phyloP scores from a whole-genome alignment of 106 monocot species.

The Dendrobium catenatum region DNA sequence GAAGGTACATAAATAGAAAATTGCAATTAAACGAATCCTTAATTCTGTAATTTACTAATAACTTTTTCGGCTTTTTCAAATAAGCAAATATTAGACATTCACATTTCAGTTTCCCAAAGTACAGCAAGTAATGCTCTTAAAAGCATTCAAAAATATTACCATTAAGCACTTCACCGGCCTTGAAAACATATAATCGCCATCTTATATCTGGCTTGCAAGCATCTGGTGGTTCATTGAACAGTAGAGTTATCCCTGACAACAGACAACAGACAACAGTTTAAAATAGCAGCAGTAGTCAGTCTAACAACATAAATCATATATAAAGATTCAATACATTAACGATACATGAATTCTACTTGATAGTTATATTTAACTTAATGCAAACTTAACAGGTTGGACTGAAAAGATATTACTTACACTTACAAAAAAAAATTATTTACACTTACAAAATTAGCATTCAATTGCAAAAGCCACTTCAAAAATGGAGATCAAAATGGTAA shows the following conservation, averaged over 20 bases:
- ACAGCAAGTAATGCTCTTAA: background rate
- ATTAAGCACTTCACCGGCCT: slow-evolving; percentile 84
- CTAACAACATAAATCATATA: background rate
- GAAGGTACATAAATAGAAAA: background rate
- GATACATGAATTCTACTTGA: background rate
- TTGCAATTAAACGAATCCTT: background rate
- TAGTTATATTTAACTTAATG: background rate
- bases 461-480: background rate
- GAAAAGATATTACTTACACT: background rate
- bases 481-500: background rate
- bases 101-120: background rate
- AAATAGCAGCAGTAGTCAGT: background rate
- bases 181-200: slow-evolving; percentile 93
- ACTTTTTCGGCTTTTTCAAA: background rate
- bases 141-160: slow-evolving; percentile 34
- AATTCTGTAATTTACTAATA: background rate
- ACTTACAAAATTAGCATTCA: background rate
- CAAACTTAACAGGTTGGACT: background rate
- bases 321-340: background rate
- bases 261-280: background rate
- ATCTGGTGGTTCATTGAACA: slow-evolving; percentile 78
- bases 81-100: background rate
- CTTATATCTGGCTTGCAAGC: slow-evolving; percentile 80
- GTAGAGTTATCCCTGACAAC: slow-evolving; percentile 61
- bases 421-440: background rate